A percentile compares a stretch with the other conserved stretches of the same genome.
These are phyloP conservation scores for Metarhizium robertsii DNA, from an alignment of 2,329 filamentous ascomycete genomes.

Conservation along the genomic window DNA sequence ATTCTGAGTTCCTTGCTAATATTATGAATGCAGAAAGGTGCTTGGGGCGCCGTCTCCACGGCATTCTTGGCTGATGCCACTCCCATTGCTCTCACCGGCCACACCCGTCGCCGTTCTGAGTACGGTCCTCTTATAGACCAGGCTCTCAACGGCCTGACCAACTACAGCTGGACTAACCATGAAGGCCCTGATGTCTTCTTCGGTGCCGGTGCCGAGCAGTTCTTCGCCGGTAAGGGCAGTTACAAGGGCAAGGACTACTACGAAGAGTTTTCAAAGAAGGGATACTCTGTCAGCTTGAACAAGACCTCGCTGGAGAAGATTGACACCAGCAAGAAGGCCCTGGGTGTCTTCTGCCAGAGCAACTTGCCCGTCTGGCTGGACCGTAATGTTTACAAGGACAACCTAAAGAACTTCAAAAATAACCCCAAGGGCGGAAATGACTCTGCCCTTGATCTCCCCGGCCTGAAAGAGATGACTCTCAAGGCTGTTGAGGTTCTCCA, in stretches of 20 bases:
- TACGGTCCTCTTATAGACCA: slow-evolving; percentile 69
- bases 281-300: slow-evolving; percentile 65
- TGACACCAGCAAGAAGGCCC: slow-evolving; percentile 50
- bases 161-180: slow-evolving; percentile 73
- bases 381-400: slow-evolving; percentile 68
- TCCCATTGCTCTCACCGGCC: slow-evolving; percentile 63
- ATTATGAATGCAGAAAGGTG: slow-evolving; percentile 29
- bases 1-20: neutral
- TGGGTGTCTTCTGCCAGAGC: slow-evolving; percentile 68
- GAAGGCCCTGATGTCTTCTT: slow-evolving; percentile 73
- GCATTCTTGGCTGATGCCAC: slow-evolving; percentile 76
- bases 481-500: slow-evolving; percentile 78
- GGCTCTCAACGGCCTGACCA: slow-evolving; percentile 64
- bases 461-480: slow-evolving; percentile 81
- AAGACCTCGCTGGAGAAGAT: slow-evolving; percentile 57
- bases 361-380: slow-evolving; percentile 82
- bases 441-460: slow-evolving; percentile 65
- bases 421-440: slow-evolving; percentile 56
- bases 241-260: slow-evolving; percentile 72
- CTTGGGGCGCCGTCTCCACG: slow-evolving; percentile 64
- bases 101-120: slow-evolving; percentile 59
- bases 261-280: slow-evolving; percentile 61
- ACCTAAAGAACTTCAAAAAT: slow-evolving; percentile 57
- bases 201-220: slow-evolving; percentile 75
- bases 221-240: slow-evolving; percentile 54